Evolutionary conservation across 345 rosid species (phyloP).

Genomic region (Eucalyptus erythrocorys): DNA sequence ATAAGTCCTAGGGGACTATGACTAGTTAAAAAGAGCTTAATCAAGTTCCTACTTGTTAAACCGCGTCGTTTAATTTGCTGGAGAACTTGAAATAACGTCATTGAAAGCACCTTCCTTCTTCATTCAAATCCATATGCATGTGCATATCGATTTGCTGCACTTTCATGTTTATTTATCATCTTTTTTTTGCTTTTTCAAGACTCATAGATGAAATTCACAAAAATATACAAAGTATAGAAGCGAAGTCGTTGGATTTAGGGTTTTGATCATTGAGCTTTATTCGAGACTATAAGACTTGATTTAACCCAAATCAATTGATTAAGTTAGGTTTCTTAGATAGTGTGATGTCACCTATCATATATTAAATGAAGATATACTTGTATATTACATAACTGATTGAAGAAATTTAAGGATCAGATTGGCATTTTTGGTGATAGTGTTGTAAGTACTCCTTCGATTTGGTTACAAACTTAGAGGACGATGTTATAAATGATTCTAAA

Average conservation of each 20-base stretch:
- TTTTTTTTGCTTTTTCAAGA: neutral
- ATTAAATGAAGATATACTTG: neutral
- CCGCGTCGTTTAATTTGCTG: neutral
- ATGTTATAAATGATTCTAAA: neutral
- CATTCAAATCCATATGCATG: neutral
- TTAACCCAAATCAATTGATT: neutral
- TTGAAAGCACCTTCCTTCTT: neutral
- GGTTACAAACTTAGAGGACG: neutral
- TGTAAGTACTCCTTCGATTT: neutral
- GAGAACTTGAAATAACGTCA: neutral
- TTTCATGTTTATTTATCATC: neutral
- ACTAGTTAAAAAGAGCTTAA: neutral
- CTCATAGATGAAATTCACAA: neutral
- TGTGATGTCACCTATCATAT: neutral
- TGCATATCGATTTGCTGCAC: neutral
- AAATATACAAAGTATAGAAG: neutral
- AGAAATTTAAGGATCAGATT: neutral
- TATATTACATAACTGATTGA: neutral
- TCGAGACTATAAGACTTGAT: neutral
- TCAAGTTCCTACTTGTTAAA: neutral
- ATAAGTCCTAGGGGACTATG: neutral
- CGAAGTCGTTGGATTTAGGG: neutral
- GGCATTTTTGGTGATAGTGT: neutral
- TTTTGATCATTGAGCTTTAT: neutral
- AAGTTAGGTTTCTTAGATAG: neutral